Base-by-base conservation (phyloP, 352 stramenopile genomes). In the Pythium dissimile region DNA sequence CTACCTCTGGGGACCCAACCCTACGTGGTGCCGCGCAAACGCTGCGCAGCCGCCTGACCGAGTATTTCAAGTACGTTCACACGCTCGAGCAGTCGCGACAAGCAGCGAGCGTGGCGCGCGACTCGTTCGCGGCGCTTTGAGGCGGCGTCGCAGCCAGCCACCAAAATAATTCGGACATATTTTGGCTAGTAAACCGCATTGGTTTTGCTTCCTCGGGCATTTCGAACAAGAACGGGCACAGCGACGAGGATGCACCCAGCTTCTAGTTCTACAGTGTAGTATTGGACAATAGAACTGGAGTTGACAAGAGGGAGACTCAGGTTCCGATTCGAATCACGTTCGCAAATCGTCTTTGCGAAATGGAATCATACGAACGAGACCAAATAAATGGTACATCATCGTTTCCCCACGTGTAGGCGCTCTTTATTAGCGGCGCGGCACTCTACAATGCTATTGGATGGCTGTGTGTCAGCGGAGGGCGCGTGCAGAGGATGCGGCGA, bases 371-470 rank as follows among this genome's bases (percentile, higher is more conserved):
- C 72, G 72, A 80, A 80, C 72, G 72, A 80, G 72, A 80, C 72
- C 72, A 77, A 13, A 80, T 62, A 77, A 80, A 80, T 77, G 68
- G 72, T 80, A 73, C 68, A 80, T 80, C 72, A 80, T 77, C 50
- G 72, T 77, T 71, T 64, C 64, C 68, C 53, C 37, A 20, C 8
- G 15, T 16, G 5, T 18, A 15, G 41, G 41, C 21, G 21, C 13
- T 5, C 20, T 47, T n/a, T n/a, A n/a, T n/a, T n/a, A n/a, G n/a
- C n/a, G n/a, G n/a, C n/a, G n/a, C n/a, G n/a, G n/a, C n/a, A n/a
- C n/a, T n/a, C n/a, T n/a, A n/a, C n/a, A n/a, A n/a, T n/a, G n/a
- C n/a, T n/a, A n/a, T n/a, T n/a, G n/a, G n/a, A n/a, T n/a, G n/a
- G n/a, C n/a, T n/a, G n/a, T n/a, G n/a, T n/a, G n/a, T n/a, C n/a